Percentiles rank a stretch among this genome's conserved stretches.
Conservation (phyloP, 768 basidiomycete species). For the Serendipita sp. region DNA sequence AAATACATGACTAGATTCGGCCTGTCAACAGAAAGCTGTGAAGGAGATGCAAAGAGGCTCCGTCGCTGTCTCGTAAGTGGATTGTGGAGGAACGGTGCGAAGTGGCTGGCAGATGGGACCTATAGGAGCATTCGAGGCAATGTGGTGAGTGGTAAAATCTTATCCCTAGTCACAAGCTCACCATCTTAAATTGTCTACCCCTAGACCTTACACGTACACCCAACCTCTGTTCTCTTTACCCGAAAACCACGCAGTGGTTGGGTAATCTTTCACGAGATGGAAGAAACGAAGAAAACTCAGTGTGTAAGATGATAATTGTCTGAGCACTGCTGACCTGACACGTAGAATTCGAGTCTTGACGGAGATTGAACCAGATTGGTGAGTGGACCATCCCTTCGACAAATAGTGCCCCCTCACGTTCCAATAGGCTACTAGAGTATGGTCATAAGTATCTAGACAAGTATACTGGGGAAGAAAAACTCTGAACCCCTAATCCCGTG, state of each 20-base stretch:
- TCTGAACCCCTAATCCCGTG: background rate
- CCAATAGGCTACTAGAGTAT: conserved; percentile 31
- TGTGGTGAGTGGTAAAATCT: conserved; percentile 33
- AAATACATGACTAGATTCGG: conserved; percentile 90
- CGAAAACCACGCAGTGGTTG: conserved; percentile 80
- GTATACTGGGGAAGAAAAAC: conserved; percentile 8
- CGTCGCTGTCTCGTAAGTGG: conserved; percentile 83
- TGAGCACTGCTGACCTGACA: conserved; percentile 7
- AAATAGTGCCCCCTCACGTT: conserved; percentile 4
- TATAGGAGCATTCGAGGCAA: conserved; percentile 80
- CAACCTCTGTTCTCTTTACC: conserved; percentile 87
- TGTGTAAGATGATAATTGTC: conserved; percentile 23
- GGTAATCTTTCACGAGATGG: conserved; percentile 91
- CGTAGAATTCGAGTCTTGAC: conserved; percentile 79
- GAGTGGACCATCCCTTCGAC: conserved; percentile 11
- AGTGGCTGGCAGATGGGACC: conserved; percentile 84
- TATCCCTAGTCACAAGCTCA: background rate
- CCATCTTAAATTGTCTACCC: background rate
- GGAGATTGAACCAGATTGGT: conserved; percentile 93
- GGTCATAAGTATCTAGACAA: conserved; percentile 32
- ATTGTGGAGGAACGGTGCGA: conserved; percentile 87
- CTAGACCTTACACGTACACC: conserved; percentile 78
- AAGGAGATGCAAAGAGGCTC: conserved; percentile 71
- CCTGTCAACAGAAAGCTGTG: conserved; percentile 67
- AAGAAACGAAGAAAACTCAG: conserved; percentile 93